A percentile compares a stretch with the other conserved stretches of the same genome.
phyloP scores from a whole-genome alignment of 345 rosid genomes.

The Durio zibethinus region DNA sequence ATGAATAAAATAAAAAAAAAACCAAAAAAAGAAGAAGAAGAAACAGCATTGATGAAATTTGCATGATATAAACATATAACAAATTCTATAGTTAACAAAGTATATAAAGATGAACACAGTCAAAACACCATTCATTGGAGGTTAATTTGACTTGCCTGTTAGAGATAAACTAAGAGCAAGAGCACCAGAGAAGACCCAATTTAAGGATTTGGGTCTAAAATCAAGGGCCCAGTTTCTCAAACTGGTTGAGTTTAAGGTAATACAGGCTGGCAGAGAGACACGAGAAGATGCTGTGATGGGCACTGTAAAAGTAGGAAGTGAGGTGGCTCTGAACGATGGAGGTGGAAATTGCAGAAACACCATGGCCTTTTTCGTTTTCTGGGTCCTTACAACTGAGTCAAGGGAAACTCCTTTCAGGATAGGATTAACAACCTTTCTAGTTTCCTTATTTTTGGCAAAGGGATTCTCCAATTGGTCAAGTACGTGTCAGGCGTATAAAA shows the following conservation, averaged over 20 bases:
- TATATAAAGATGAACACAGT: background rate
- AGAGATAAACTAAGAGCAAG: constrained; percentile 59
- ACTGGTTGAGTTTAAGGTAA: constrained; percentile 16
- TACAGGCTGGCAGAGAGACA: constrained; percentile 20
- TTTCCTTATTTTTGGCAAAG: background rate
- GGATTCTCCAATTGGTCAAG: background rate
- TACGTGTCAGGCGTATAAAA: background rate
- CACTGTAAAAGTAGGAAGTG: constrained; percentile 5
- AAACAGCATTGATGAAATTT: background rate
- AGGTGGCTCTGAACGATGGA: constrained; percentile 15
- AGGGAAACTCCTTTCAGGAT: background rate
- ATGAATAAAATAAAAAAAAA: background rate
- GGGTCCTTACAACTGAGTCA: background rate
- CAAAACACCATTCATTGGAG: background rate
- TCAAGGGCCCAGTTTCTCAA: constrained; percentile 35
- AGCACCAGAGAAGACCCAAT: constrained; percentile 57
- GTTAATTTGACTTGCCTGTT: constrained; percentile 34
- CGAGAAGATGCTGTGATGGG: constrained; percentile 26
- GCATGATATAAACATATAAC: background rate
- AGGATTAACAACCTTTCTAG: background rate
- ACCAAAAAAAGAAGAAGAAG: background rate
- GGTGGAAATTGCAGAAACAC: constrained; percentile 33
- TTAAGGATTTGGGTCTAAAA: constrained; percentile 52
- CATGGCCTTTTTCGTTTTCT: background rate
- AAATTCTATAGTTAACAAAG: background rate